Evolutionary conservation across 148 eudicot species (phyloP).

Genomic region (Heliosperma pusillum): DNA sequence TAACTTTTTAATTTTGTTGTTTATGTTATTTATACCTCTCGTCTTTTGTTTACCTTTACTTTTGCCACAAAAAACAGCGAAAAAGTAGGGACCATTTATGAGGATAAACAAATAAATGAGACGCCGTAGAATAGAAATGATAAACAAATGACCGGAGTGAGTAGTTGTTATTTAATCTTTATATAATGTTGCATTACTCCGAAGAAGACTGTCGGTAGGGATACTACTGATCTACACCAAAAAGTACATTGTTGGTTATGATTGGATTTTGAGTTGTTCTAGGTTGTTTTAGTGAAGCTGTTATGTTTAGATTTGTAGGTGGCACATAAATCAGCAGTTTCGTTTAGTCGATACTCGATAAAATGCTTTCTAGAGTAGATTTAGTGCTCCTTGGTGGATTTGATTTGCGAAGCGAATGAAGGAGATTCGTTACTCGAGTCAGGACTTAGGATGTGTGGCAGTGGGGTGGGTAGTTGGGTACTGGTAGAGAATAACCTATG

Average conservation of each 20-base stretch:
- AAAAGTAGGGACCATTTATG: too few relatives aligned
- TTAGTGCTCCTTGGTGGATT: too few relatives aligned
- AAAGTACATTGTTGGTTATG: neutral
- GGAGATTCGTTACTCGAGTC: neutral
- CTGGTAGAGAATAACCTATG: neutral
- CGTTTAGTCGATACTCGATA: neutral
- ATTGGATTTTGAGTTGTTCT: neutral
- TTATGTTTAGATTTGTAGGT: neutral
- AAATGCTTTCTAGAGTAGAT: too few relatives aligned
- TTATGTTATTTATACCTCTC: too few relatives aligned
- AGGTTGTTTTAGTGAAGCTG: neutral
- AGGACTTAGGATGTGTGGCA: neutral
- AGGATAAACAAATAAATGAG: too few relatives aligned
- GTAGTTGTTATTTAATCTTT: neutral
- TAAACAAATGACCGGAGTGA: too few relatives aligned
- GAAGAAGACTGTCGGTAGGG: too few relatives aligned
- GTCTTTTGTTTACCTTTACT: too few relatives aligned
- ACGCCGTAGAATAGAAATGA: too few relatives aligned
- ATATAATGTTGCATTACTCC: neutral
- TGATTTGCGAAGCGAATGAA: too few relatives aligned
- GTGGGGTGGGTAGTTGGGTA: neutral
- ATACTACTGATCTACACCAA: too few relatives aligned
- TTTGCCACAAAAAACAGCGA: too few relatives aligned
- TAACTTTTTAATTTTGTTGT: constrained; percentile 2
- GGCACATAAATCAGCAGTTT: neutral